phyloP scores from a whole-genome alignment of 2,329 filamentous ascomycete species.

The Remersonia thermophila region DNA sequence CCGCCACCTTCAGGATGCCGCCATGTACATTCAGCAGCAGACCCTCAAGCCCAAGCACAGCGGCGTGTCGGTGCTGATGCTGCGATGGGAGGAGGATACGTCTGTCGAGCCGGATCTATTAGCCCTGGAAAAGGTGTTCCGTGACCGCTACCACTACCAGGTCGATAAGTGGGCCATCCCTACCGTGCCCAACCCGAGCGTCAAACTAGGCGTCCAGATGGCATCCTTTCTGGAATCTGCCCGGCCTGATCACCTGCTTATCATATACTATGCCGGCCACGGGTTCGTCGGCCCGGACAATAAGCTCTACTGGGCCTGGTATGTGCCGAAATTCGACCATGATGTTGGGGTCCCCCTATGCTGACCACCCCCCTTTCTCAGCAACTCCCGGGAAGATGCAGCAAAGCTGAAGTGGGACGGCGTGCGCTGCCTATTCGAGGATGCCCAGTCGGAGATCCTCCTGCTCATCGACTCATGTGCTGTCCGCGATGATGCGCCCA shows the following conservation, averaged over 20 bases:
- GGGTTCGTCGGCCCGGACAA: constrained; percentile 46
- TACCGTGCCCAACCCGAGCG: constrained; percentile 43
- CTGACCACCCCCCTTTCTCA: constrained; percentile 23
- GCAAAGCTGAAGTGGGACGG: constrained; percentile 51
- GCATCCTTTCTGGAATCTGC: constrained; percentile 47
- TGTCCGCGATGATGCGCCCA: constrained; percentile 35
- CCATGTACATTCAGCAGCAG: constrained; percentile 54
- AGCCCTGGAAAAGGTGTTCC: constrained; percentile 44
- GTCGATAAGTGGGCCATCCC: constrained; percentile 52
- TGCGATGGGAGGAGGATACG: constrained; percentile 51
- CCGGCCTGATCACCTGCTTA: constrained; percentile 45
- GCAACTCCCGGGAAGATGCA: constrained; percentile 45
- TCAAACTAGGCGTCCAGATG: constrained; percentile 50
- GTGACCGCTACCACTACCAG: constrained; percentile 47
- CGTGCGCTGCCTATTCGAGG: constrained; percentile 50
- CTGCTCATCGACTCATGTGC: constrained; percentile 51
- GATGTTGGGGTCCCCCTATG: constrained; percentile 2
- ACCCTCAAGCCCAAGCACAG: constrained; percentile 45
- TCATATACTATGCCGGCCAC: constrained; percentile 53
- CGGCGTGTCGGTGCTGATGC: constrained; percentile 46
- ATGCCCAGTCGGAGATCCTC: constrained; percentile 50
- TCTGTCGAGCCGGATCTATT: constrained; percentile 40
- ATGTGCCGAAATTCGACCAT: constrained; percentile 21
- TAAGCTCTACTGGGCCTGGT: constrained; percentile 57
- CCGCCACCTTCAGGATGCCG: constrained; percentile 54